A percentile compares a stretch with the other conserved stretches of the same genome.
These are phyloP conservation scores for Colletotrichum chrysophilum DNA, from an alignment of 2,329 filamentous ascomycete species.

Conservation along the genomic window DNA sequence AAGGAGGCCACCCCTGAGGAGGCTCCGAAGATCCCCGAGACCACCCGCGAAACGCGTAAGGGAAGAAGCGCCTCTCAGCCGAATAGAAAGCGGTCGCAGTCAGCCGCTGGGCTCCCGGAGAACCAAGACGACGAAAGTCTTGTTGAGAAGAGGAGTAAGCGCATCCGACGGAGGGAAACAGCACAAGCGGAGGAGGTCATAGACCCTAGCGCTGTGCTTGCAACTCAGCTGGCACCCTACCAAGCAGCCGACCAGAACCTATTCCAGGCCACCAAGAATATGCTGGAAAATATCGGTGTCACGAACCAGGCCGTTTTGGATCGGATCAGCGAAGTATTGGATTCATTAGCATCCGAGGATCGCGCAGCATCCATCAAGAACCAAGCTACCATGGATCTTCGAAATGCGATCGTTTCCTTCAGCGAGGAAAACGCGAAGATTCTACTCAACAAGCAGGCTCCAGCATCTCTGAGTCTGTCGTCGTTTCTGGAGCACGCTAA, in stretches of 20 bases:
- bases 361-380: conserved; percentile 53
- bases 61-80: conserved; percentile 43
- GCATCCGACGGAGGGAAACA: conserved; percentile 66
- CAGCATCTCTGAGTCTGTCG: conserved; percentile 57
- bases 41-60: conserved; percentile 36
- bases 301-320: conserved; percentile 52
- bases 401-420: conserved; percentile 52
- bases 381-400: conserved; percentile 54
- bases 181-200: conserved; percentile 55
- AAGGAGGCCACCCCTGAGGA: not conserved
- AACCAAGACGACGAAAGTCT: conserved; percentile 60
- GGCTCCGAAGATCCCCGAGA: conserved; percentile 30
- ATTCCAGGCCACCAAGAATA: conserved; percentile 59
- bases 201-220: conserved; percentile 57
- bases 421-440: conserved; percentile 59
- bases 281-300: conserved; percentile 60
- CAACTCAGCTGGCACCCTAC: conserved; percentile 60
- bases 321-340: conserved; percentile 54
- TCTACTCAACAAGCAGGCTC: conserved; percentile 58
- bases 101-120: conserved; percentile 62
- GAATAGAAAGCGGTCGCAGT: conserved; percentile 67
- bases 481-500: conserved; percentile 71
- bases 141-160: conserved; percentile 68
- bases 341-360: conserved; percentile 56
- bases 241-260: conserved; percentile 62